phyloP scores from a whole-genome alignment of 1,139 yeast genomes.

The Candida frijolesensis region DNA sequence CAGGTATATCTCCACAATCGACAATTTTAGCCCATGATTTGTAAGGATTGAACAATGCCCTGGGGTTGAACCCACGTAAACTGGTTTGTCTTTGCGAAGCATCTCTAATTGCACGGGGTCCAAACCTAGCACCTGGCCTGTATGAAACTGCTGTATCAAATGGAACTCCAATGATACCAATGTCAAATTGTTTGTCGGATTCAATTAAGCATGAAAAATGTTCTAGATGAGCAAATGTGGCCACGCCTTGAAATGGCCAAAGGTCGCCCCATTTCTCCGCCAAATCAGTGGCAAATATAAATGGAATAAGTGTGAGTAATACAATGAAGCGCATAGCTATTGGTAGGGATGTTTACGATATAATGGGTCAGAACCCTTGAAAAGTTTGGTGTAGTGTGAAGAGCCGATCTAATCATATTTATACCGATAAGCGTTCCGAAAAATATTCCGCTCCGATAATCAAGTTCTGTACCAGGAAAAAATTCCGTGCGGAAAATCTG shows the following conservation, averaged over 20 bases:
- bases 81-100: slow-evolving; percentile 75
- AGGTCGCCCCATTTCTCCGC: slow-evolving; percentile 62
- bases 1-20: slow-evolving; percentile 84
- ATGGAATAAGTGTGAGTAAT: neutral
- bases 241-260: slow-evolving; percentile 72
- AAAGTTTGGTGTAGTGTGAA: no score
- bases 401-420: no score
- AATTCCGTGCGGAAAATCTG: neutral
- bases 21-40: slow-evolving; percentile 64
- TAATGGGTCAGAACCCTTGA: no score
- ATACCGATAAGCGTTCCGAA: neutral
- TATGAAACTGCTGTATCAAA: slow-evolving; percentile 77
- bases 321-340: slow-evolving; percentile 4
- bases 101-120: slow-evolving; percentile 72
- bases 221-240: slow-evolving; percentile 74
- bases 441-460: neutral
- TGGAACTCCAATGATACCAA: slow-evolving; percentile 75
- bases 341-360: neutral
- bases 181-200: slow-evolving; percentile 52
- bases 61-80: slow-evolving; percentile 65
- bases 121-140: slow-evolving; percentile 78
- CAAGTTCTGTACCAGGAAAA: neutral
- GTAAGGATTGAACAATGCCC: slow-evolving; percentile 69
- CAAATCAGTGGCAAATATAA: slow-evolving; percentile 29
- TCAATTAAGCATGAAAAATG: slow-evolving; percentile 57